Percentiles rank a stretch among this genome's conserved stretches.
phyloP scores from a whole-genome alignment of 129 eudicot species.

The Pittosporum tobira region DNA sequence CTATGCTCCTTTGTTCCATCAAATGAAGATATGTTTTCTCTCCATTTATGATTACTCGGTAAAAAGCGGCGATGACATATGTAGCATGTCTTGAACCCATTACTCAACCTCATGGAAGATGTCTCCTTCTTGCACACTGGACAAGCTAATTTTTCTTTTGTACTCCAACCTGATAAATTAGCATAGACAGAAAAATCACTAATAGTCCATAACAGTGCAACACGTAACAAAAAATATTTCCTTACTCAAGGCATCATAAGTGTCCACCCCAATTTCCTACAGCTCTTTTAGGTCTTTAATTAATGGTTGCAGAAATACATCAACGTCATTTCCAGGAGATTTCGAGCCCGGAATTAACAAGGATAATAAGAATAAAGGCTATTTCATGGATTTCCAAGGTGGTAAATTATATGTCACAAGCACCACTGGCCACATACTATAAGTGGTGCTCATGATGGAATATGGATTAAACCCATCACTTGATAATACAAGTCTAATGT shows the following conservation, averaged over 20 bases:
- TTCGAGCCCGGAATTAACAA: slow-evolving; percentile 16
- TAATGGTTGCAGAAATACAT: slow-evolving; percentile 16
- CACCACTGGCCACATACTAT: slow-evolving; percentile 27
- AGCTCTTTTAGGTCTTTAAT: slow-evolving; percentile 18
- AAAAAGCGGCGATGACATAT: background rate
- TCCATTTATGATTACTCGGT: background rate
- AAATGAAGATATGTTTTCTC: background rate
- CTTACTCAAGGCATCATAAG: slow-evolving; percentile 6
- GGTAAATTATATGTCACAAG: slow-evolving; percentile 6
- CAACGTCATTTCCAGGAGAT: slow-evolving; percentile 20
- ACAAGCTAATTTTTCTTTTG: background rate
- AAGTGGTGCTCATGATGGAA: slow-evolving; percentile 9
- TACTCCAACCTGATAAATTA: too few species aligned
- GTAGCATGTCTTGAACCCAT: background rate
- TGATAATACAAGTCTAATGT: too few species aligned
- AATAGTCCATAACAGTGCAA: too few species aligned
- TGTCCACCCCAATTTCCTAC: slow-evolving; percentile 16
- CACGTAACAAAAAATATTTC: too few species aligned
- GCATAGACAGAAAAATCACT: too few species aligned
- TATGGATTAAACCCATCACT: slow-evolving; percentile 19
- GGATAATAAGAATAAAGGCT: background rate
- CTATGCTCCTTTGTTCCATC: background rate
- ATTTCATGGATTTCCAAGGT: slow-evolving; percentile 6
- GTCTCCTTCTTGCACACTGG: background rate
- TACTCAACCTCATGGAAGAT: background rate